Evolutionary conservation across 2,329 filamentous ascomycete species (phyloP).

Genomic region (Proliferodiscus dingleyae): DNA sequence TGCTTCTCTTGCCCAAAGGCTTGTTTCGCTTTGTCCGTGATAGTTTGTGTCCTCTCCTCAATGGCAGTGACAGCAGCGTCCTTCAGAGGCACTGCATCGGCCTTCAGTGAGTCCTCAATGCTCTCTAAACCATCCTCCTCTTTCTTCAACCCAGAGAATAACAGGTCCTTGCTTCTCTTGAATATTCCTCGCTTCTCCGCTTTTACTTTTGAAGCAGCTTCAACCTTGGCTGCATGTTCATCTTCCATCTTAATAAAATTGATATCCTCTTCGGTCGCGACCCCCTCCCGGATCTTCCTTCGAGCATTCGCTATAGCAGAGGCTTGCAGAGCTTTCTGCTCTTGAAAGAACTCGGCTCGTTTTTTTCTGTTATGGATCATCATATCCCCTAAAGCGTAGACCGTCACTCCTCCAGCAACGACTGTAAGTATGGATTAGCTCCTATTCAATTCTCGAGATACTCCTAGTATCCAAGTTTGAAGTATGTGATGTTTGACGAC

Average conservation of each 20-base stretch:
- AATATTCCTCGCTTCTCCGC: constrained; percentile 30
- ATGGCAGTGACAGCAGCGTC: constrained; percentile 26
- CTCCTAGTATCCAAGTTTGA: not conserved
- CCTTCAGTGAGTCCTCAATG: constrained; percentile 20
- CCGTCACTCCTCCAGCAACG: constrained; percentile 54
- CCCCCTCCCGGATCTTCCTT: constrained; percentile 37
- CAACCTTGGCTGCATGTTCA: constrained; percentile 36
- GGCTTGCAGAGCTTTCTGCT: constrained; percentile 38
- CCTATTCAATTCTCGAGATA: not conserved
- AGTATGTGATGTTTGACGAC: constrained; percentile 1
- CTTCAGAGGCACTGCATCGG: constrained; percentile 23
- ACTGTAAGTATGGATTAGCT: constrained; percentile 36
- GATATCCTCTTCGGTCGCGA: constrained; percentile 45
- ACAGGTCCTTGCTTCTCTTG: constrained; percentile 24
- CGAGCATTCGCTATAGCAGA: constrained; percentile 42
- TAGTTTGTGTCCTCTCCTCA: constrained; percentile 26
- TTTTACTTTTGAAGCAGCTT: constrained; percentile 17
- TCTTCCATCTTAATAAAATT: constrained; percentile 52
- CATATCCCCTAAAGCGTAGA: constrained; percentile 62
- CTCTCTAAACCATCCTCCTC: constrained; percentile 25
- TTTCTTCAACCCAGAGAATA: constrained; percentile 33
- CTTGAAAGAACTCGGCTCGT: constrained; percentile 55
- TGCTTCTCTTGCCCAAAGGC: constrained; percentile 30
- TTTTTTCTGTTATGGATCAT: constrained; percentile 63
- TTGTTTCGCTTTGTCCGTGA: constrained; percentile 22